Evolutionary conservation across 768 basidiomycete genomes (phyloP).

Genomic region (Auricularia sp.): DNA sequence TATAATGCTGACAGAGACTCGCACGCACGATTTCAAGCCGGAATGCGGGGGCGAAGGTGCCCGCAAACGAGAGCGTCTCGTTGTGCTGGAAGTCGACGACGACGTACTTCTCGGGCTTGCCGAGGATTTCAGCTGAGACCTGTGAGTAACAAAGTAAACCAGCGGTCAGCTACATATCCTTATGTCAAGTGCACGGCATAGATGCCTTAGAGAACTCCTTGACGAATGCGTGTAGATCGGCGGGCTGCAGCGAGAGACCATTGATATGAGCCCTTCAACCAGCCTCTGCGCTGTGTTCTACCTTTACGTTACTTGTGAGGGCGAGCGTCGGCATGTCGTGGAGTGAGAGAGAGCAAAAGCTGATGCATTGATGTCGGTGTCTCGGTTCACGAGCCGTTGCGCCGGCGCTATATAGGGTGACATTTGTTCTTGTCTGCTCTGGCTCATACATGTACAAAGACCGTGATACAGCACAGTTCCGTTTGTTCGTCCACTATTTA

Average conservation of each 20-base stretch:
- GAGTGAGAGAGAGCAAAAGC: too few species aligned
- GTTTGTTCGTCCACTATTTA: neutral
- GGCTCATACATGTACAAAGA: too few species aligned
- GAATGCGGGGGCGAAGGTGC: constrained; percentile 58
- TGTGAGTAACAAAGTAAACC: constrained; percentile 13
- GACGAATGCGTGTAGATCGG: constrained; percentile 25
- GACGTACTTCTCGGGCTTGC: constrained; percentile 47
- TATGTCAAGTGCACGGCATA: neutral
- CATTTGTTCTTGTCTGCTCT: too few species aligned
- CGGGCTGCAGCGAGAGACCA: constrained; percentile 9
- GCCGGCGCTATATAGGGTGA: too few species aligned
- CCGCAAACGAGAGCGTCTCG: constrained; percentile 48
- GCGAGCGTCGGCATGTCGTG: constrained; percentile 28
- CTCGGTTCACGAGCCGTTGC: too few species aligned
- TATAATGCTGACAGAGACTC: neutral
- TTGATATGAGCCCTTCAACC: neutral
- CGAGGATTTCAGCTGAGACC: constrained; percentile 42
- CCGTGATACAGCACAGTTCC: too few species aligned
- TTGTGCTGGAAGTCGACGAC: constrained; percentile 45
- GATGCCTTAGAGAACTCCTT: constrained; percentile 50
- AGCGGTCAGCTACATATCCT: neutral
- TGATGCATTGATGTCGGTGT: too few species aligned
- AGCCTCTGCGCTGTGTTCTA: constrained; percentile 7
- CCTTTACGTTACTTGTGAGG: constrained; percentile 30
- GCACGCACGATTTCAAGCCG: constrained; percentile 44